Base-by-base conservation (phyloP, 345 rosid genomes). In the Jatropha curcas region DNA sequence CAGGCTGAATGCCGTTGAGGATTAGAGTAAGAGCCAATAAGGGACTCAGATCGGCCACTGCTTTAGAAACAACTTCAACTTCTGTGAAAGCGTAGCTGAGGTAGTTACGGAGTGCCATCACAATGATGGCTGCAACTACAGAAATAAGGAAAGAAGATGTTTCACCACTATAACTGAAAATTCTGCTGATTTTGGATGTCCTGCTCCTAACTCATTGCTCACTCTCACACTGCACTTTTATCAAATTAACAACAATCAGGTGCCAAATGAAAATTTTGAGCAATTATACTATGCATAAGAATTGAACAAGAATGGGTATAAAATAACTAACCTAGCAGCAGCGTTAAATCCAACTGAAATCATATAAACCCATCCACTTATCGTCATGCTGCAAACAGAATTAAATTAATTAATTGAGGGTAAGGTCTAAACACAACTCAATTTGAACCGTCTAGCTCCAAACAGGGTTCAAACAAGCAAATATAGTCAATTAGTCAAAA, bases 141-240 rank as follows among this genome's bases (percentile, higher is more conserved):
- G 89, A 51, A 16, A 90, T 75, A 6, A 79, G 33, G 60, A 90
- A 83, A 0, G 91, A 88, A 16, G 79, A 76, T 53, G 34, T 7
- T 0, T 90, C 56, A 85, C 89, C 0, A 83, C 72, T 0, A 68
- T 51, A 0, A 88, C 87, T 0, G 89, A 77, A 65, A 88, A 87
- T n/a, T 85, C 84, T 0, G 89, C 96, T 1, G 93, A 81, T 56
- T 80, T 88, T 3, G 93, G 92, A 74, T 90, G 84, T 20, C 87
- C 91, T 1, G 93, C 96, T 74, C 96, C 96, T 17, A 90, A 70
- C 75, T 87, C 92, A 67, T 90, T 90, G 82, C 96, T 78, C 8
- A 88, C 89, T 37, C 96, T 86, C 57, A 88, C 90, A 72, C 91
- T 90, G 82, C 7, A 17, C 17, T 65, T 48, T 12, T 17, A 45